Conservation (phyloP, 352 stramenopile species). For the Lagenidium sp. region DNA sequence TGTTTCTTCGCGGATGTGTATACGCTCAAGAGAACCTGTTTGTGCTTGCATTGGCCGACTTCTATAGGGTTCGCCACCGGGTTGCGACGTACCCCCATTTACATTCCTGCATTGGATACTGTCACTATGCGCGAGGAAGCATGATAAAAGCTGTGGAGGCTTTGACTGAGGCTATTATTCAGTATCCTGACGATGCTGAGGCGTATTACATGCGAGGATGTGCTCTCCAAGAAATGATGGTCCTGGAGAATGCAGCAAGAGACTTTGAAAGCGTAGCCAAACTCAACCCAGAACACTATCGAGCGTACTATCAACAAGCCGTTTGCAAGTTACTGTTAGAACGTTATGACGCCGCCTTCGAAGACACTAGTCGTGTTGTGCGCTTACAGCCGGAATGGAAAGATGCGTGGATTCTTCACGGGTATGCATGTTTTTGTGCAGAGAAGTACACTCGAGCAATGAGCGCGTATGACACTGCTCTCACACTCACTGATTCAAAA, state of each 20-base stretch:
- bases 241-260: conserved; percentile 23
- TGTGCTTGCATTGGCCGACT: conserved; percentile 39
- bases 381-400: conserved; percentile 23
- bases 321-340: conserved; percentile 28
- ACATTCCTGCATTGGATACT: conserved; percentile 43
- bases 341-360: conserved; percentile 18
- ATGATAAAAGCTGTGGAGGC: conserved; percentile 29
- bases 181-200: conserved; percentile 18
- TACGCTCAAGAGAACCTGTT: conserved; percentile 41
- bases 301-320: conserved; percentile 25
- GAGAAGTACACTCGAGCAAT: conserved; percentile 21
- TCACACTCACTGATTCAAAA: conserved; percentile 13
- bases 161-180: conserved; percentile 29
- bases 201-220: conserved; percentile 40
- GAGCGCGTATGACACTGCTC: conserved; percentile 24
- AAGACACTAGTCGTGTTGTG: conserved; percentile 20
- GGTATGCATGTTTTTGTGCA: conserved; percentile 30
- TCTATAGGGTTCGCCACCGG: conserved; percentile 38
- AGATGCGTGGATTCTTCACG: conserved; percentile 30
- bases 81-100: conserved; percentile 30
- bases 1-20: conserved; percentile 44
- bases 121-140: conserved; percentile 31
- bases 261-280: conserved; percentile 27
- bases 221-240: conserved; percentile 37
- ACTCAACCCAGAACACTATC: conserved; percentile 11